Evolutionary conservation across 2,329 filamentous ascomycete genomes (phyloP).

Genomic region (Neopestalotiopsis rosae): DNA sequence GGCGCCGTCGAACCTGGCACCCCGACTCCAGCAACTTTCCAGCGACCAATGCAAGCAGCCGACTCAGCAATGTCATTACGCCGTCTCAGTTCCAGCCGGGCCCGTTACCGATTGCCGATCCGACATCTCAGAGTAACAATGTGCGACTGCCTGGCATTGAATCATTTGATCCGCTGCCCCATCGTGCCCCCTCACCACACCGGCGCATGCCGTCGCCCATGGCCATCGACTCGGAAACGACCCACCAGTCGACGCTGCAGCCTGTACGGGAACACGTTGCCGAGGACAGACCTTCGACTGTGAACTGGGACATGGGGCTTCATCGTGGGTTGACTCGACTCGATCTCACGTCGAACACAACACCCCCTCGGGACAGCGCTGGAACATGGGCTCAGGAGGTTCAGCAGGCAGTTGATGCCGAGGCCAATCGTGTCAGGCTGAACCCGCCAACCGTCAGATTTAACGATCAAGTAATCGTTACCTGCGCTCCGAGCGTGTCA

Average conservation of each 20-base stretch:
- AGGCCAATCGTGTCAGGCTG: conserved; percentile 55
- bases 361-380: conserved; percentile 57
- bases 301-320: conserved; percentile 69
- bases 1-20: conserved; percentile 89
- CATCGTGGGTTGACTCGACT: conserved; percentile 71
- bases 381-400: conserved; percentile 62
- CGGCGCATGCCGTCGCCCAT: conserved; percentile 75
- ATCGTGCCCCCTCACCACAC: conserved; percentile 65
- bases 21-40: conserved; percentile 73
- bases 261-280: conserved; percentile 36
- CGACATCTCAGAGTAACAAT: conserved; percentile 57
- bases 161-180: conserved; percentile 81
- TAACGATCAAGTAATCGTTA: conserved; percentile 48
- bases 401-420: conserved; percentile 59
- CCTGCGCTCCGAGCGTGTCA: conserved; percentile 22
- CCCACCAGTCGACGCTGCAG: conserved; percentile 41
- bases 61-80: conserved; percentile 76
- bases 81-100: conserved; percentile 64
- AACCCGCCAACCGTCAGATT: conserved; percentile 59
- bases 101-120: conserved; percentile 53
- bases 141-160: conserved; percentile 87
- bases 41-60: conserved; percentile 68
- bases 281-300: conserved; percentile 56
- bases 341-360: conserved; percentile 60
- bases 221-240: conserved; percentile 67